These are phyloP conservation scores for carrot (Daucus carota) DNA, from an alignment of 129 eudicot species.

Conservation along the genomic window DNA sequence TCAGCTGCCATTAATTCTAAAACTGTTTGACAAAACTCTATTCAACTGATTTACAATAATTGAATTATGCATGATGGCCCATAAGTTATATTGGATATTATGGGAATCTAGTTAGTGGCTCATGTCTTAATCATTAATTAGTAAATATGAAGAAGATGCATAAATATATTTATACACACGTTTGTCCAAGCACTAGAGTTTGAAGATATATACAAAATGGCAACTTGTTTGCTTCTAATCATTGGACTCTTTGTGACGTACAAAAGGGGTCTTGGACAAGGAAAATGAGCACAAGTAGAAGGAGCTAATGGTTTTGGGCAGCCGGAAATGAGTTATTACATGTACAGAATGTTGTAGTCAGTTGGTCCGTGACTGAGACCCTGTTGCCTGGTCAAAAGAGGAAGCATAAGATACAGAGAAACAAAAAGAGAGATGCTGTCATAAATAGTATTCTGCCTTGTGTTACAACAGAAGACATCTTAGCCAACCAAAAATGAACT, in stretches of 20 bases:
- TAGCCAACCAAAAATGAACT: too few relatives aligned
- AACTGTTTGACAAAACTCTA: not conserved
- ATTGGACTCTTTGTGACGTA: not conserved
- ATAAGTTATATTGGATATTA: not conserved
- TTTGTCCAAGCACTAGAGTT: not conserved
- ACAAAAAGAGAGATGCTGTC: not conserved
- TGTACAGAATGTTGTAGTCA: not conserved
- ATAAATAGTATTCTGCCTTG: not conserved
- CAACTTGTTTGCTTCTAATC: not conserved
- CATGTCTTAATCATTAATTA: not conserved
- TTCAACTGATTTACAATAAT: not conserved
- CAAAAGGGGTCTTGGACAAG: not conserved
- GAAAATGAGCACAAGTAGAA: not conserved
- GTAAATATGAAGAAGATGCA: too few relatives aligned
- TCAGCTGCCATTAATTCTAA: constrained; percentile 28
- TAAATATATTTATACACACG: too few relatives aligned
- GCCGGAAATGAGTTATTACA: not conserved
- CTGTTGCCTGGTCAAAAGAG: not conserved
- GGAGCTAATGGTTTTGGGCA: not conserved
- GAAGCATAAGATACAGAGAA: not conserved
- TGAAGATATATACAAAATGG: not conserved
- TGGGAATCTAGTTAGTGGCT: constrained; percentile 6
- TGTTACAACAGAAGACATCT: too few relatives aligned
- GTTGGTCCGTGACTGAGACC: not conserved
- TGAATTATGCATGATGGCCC: constrained; percentile 6